phyloP scores from a whole-genome alignment of 2,329 filamentous ascomycete species.

The Balansia obtecta region DNA sequence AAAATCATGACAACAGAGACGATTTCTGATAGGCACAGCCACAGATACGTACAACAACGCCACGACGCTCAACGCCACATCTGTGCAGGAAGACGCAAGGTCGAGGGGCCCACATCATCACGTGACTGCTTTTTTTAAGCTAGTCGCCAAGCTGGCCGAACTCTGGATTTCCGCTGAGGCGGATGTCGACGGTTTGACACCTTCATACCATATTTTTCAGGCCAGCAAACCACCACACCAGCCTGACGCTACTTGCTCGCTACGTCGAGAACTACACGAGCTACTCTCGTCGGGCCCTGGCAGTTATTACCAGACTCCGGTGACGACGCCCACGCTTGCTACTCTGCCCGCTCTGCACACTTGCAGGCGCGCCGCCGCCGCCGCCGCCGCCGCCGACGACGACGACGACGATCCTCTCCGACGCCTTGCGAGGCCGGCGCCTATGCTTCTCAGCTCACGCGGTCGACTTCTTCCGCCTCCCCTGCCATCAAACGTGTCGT shows the following conservation, averaged over 20 bases:
- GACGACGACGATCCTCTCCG: not conserved
- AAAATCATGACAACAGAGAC: too few relatives aligned
- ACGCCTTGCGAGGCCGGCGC: slow-evolving; percentile 6
- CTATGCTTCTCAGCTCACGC: slow-evolving; percentile 1
- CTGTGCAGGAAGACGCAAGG: not conserved
- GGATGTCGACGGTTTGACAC: slow-evolving; percentile 7
- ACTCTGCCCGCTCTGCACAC: not conserved
- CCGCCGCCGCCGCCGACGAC: too few relatives aligned
- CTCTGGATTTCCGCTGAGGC: slow-evolving; percentile 7
- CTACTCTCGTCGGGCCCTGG: slow-evolving; percentile 2
- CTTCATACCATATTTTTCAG: slow-evolving; percentile 17
- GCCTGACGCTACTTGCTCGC: slow-evolving; percentile 8
- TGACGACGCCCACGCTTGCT: slow-evolving; percentile 1
- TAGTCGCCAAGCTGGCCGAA: slow-evolving; percentile 5
- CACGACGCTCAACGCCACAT: not conserved
- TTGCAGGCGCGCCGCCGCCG: not conserved
- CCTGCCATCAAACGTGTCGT: slow-evolving; percentile 5
- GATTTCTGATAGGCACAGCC: too few relatives aligned
- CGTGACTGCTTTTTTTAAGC: slow-evolving; percentile 1
- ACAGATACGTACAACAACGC: not conserved
- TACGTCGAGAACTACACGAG: slow-evolving; percentile 9
- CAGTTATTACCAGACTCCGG: slow-evolving; percentile 1
- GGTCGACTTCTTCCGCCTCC: slow-evolving; percentile 6
- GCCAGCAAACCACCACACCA: slow-evolving; percentile 12
- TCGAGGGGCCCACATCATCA: not conserved